These are phyloP conservation scores for Cocos nucifera DNA, from an alignment of 176 grass and related monocot genomes.

Conservation along the genomic window DNA sequence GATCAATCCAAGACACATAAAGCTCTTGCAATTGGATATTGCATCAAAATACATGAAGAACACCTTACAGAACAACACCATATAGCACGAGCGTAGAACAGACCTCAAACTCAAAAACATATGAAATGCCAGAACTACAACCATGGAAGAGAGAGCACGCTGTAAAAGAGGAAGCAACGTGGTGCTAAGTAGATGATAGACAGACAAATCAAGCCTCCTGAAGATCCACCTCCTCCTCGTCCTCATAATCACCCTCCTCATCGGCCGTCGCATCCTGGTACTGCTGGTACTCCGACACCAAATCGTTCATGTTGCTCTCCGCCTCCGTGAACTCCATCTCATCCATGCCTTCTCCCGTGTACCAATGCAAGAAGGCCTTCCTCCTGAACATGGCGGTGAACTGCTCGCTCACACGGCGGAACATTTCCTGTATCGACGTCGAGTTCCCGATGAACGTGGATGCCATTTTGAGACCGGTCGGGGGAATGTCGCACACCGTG, in stretches of 20 bases:
- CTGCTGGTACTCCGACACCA: slow-evolving; percentile 94
- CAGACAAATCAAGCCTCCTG: too few species aligned
- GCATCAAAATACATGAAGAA: too few species aligned
- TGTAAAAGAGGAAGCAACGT: too few species aligned
- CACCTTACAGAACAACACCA: too few species aligned
- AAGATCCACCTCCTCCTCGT: slow-evolving; percentile 28
- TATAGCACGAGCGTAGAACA: too few species aligned
- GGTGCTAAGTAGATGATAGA: too few species aligned
- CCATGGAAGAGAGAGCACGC: too few species aligned
- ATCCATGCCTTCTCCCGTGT: slow-evolving; percentile 64
- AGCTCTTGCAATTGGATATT: too few species aligned
- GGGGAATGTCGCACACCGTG: slow-evolving; percentile 45
- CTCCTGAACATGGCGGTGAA: slow-evolving; percentile 86
- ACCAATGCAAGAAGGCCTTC: slow-evolving; percentile 91
- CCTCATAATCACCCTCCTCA: slow-evolving; percentile 45
- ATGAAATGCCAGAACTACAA: too few species aligned
- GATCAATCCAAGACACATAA: too few species aligned
- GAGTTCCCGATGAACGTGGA: slow-evolving; percentile 65
- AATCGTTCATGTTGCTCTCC: slow-evolving; percentile 98
- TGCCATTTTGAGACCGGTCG: slow-evolving; percentile 42
- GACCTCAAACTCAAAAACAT: too few species aligned
- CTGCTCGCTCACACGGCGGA: slow-evolving; percentile 72
- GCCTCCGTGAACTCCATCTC: slow-evolving; percentile 99
- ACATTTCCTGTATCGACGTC: slow-evolving; percentile 85
- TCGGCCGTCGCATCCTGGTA: slow-evolving; percentile 86